Evolutionary conservation across 345 rosid species (phyloP), one percentile per base, ranked within the genome.

Genomic region (Eucalyptus pauciflora): DNA sequence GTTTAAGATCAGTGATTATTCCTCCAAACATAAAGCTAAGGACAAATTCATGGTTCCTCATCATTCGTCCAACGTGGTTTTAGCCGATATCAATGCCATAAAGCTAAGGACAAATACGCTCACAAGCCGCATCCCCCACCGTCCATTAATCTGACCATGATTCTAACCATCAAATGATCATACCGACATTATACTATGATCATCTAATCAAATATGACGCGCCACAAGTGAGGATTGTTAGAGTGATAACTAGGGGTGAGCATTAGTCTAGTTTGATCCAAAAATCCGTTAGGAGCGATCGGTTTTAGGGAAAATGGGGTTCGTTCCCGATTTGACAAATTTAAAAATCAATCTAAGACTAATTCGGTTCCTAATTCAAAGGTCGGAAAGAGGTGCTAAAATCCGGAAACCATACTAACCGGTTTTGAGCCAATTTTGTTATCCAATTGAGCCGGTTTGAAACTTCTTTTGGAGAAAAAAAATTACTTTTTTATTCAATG

Each of bases 351-450:
- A 8, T 33, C 7, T 69, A 41, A 37, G 46, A 6, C 15, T 43
- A 9, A 4, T 41, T 41, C 0, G 1, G 8, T 6, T 20, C 13
- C 15, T 20, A 6, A 11, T 41, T 18, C 1, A 76, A 20, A 76
- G 46, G 27, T 76, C 3, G 5, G 15, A 41, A 37, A 37, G 83
- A 18, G 48, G 83, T 1, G 27, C 22, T 31, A 9, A 3, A 37
- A 20, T 46, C 4, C 0, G 0, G 3, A 37, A 69, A 20, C 0
- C 27, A 6, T 0, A 37, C 48, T 5, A 20, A 37, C 2, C 0
- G 2, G 8, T 10, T 37, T 20, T 43, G 29, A 37, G 24, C 27
- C 15, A 20, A 41, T 76, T 41, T 76, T 41, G 48, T 41, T 41
- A 6, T 5, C 4, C 15, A 33, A 24, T 10, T 41, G 29, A 41